These are phyloP conservation scores for Penicillium silybi DNA, from an alignment of 495 filamentous ascomycete species.

Conservation along the genomic window DNA sequence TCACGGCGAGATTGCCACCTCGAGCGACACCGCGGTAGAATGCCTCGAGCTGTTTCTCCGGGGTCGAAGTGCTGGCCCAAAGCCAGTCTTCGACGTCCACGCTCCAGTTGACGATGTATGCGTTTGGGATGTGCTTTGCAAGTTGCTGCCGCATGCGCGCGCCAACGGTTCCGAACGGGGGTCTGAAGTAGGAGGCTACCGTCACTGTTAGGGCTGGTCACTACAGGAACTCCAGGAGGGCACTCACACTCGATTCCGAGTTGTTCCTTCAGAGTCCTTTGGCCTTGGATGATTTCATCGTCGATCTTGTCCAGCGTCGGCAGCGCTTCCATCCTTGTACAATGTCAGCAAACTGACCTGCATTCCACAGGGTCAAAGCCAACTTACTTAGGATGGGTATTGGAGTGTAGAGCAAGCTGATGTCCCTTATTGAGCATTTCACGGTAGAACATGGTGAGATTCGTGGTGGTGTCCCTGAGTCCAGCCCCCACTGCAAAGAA, in stretches of 20 bases:
- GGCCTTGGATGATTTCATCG: conserved; percentile 63
- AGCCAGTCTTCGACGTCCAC: conserved; percentile 79
- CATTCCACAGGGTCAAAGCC: background rate
- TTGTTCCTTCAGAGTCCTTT: conserved; percentile 49
- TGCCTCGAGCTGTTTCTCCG: conserved; percentile 70
- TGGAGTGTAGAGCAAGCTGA: conserved; percentile 71
- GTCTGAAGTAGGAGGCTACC: conserved; percentile 63
- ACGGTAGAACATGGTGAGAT: conserved; percentile 60
- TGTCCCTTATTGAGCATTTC: conserved; percentile 64
- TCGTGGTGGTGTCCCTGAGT: conserved; percentile 54
- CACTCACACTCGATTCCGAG: conserved; percentile 44
- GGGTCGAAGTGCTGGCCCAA: conserved; percentile 61
- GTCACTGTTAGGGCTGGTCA: background rate
- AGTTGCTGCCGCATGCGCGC: conserved; percentile 66
- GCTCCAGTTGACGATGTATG: conserved; percentile 67
- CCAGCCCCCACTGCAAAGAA: conserved; percentile 75
- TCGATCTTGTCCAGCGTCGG: conserved; percentile 57
- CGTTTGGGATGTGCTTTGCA: conserved; percentile 44
- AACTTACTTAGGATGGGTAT: conserved; percentile 63
- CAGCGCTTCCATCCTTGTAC: conserved; percentile 59
- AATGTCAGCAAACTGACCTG: conserved; percentile 1
- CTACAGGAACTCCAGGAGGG: background rate
- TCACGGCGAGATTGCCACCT: conserved; percentile 70
- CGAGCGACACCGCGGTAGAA: conserved; percentile 62
- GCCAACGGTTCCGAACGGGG: conserved; percentile 72